Percentiles rank a stretch among this genome's conserved stretches.
Conservation (phyloP, 768 basidiomycete species). For the Tulasnella sp. region DNA sequence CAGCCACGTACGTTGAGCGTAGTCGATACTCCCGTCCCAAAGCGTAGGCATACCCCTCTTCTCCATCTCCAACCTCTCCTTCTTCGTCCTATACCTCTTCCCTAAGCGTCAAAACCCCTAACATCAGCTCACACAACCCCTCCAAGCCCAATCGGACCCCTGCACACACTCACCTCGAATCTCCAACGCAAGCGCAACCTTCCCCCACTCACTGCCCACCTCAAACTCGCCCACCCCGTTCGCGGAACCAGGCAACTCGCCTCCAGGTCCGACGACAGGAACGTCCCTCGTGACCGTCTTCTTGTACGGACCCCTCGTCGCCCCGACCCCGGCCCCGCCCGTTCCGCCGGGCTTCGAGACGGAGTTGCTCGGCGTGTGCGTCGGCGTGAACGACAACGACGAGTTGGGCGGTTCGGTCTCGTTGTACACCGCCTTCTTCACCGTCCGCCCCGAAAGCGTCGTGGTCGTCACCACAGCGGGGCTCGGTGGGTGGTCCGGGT, state of each 20-base stretch:
- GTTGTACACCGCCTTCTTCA: slow-evolving; percentile 23
- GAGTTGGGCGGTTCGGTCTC: not conserved
- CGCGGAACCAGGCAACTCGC: slow-evolving; percentile 61
- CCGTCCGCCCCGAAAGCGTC: slow-evolving; percentile 34
- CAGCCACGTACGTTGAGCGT: slow-evolving; percentile 6
- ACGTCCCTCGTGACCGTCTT: slow-evolving; percentile 2
- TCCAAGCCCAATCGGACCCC: not conserved
- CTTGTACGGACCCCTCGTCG: slow-evolving; percentile 1
- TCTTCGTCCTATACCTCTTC: slow-evolving; percentile 60
- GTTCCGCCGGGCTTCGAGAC: not conserved
- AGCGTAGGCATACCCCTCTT: slow-evolving; percentile 59
- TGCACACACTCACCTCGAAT: slow-evolving; percentile 43
- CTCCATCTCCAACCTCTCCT: slow-evolving; percentile 65
- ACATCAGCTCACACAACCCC: not conserved
- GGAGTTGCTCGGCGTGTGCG: not conserved
- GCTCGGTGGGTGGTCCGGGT: not conserved
- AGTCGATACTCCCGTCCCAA: slow-evolving; percentile 66
- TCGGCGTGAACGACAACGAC: not conserved
- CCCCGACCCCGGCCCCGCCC: not conserved
- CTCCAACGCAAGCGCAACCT: slow-evolving; percentile 59
- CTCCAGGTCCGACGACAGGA: slow-evolving; percentile 20
- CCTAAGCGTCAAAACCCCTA: not conserved
- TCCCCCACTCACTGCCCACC: slow-evolving; percentile 57
- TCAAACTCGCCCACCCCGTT: slow-evolving; percentile 69
- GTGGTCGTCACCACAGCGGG: slow-evolving; percentile 11